A percentile compares a stretch with the other conserved stretches of the same genome.
Evolutionary conservation across 495 filamentous ascomycete species (phyloP).

Genomic region (Tuber brumale): DNA sequence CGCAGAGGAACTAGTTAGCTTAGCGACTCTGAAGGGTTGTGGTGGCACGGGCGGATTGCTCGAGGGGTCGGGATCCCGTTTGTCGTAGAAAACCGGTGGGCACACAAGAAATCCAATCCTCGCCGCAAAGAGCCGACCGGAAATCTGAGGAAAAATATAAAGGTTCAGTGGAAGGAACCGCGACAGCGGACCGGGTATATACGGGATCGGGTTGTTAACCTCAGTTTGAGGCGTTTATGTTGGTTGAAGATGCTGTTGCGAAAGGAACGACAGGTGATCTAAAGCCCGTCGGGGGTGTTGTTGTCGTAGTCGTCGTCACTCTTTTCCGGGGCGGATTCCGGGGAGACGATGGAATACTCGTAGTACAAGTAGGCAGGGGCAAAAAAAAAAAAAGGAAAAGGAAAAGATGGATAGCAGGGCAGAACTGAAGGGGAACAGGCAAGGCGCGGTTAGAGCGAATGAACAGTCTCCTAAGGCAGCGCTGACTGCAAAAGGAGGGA

Average conservation of each 20-base stretch:
- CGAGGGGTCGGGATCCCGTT: slow-evolving; percentile 5
- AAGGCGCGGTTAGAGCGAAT: neutral
- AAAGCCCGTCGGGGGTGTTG: slow-evolving; percentile 24
- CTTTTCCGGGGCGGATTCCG: slow-evolving; percentile 13
- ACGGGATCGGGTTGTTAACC: neutral
- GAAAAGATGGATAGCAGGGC: neutral
- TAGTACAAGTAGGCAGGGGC: neutral
- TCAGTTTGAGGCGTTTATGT: neutral
- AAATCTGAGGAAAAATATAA: neutral
- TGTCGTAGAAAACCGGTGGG: neutral
- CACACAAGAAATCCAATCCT: neutral
- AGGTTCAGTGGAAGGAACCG: neutral
- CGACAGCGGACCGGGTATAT: neutral
- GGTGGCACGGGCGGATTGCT: neutral
- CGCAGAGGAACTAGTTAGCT: slow-evolving; percentile 10
- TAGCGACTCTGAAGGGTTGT: slow-evolving; percentile 37
- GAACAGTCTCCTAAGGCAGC: neutral
- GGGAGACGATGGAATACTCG: neutral
- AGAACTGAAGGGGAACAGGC: neutral
- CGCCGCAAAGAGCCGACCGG: neutral
- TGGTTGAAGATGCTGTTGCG: neutral
- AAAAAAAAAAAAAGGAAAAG: neutral
- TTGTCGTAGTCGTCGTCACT: slow-evolving; percentile 35
- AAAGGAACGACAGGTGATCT: slow-evolving; percentile 19
- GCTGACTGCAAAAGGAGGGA: neutral